Percentiles rank a stretch among this genome's conserved stretches.
Conservation (phyloP, 1,284 basidiomycete genomes). For the Leccinum huronense region DNA sequence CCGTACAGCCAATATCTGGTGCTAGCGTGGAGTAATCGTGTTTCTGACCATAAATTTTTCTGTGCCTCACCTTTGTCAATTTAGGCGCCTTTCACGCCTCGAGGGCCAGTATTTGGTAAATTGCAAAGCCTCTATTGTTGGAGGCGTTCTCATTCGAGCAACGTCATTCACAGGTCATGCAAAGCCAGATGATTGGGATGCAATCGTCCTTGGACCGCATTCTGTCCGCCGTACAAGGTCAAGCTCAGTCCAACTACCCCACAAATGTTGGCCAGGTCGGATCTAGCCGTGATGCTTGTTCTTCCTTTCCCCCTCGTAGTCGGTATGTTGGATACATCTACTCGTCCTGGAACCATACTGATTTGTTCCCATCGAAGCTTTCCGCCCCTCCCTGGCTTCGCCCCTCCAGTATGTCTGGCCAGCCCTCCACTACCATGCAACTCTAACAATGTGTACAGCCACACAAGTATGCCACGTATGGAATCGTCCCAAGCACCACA, state of each 20-base stretch:
- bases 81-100: slow-evolving; percentile 73
- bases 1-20: slow-evolving; percentile 53
- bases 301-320: slow-evolving; percentile 34
- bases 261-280: slow-evolving; percentile 17
- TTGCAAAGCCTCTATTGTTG: slow-evolving; percentile 9
- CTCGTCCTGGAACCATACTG: slow-evolving; percentile 1
- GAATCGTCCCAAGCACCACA: slow-evolving; percentile 78
- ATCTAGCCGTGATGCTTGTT: slow-evolving; percentile 24
- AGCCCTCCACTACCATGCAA: neutral
- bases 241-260: slow-evolving; percentile 39
- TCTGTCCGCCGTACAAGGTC: slow-evolving; percentile 61
- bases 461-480: slow-evolving; percentile 89
- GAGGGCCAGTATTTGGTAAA: slow-evolving; percentile 79
- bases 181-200: slow-evolving; percentile 89
- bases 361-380: slow-evolving; percentile 42
- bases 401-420: slow-evolving; percentile 66
- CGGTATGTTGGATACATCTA: slow-evolving; percentile 33
- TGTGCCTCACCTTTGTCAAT: slow-evolving; percentile 25
- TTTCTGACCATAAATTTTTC: slow-evolving; percentile 13
- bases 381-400: slow-evolving; percentile 85
- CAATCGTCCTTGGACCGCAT: slow-evolving; percentile 83
- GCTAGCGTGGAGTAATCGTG: slow-evolving; percentile 65
- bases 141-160: slow-evolving; percentile 53
- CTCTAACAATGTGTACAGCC: slow-evolving; percentile 44
- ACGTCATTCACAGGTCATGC: slow-evolving; percentile 58